Percentiles rank a stretch among this genome's conserved stretches.
Evolutionary conservation across 2,329 filamentous ascomycete genomes (phyloP).

Genomic region (Calonectria ilicicola): DNA sequence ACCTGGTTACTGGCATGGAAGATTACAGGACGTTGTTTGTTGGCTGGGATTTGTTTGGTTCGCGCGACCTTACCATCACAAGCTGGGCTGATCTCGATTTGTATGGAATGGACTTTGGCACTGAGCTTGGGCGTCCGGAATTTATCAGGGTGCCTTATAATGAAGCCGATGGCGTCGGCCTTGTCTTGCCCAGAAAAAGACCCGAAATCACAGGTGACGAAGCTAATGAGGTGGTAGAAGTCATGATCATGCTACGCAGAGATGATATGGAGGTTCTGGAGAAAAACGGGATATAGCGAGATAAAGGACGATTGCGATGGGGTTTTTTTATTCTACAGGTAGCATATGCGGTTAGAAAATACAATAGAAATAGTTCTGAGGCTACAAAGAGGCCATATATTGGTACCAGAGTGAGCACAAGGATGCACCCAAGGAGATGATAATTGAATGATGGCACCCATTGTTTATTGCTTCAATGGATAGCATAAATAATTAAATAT

Average conservation of each 20-base stretch:
- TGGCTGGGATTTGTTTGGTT: conserved; percentile 20
- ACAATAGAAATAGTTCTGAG: too few relatives aligned
- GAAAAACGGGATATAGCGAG: not conserved
- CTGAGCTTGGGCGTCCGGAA: conserved; percentile 3
- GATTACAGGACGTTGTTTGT: conserved; percentile 22
- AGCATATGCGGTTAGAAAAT: too few relatives aligned
- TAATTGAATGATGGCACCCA: too few relatives aligned
- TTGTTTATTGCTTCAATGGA: too few relatives aligned
- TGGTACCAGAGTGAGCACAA: too few relatives aligned
- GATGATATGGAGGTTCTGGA: conserved; percentile 20
- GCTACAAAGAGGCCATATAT: too few relatives aligned
- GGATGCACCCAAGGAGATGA: too few relatives aligned
- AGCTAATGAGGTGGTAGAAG: conserved; percentile 7
- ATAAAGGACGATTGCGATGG: too few relatives aligned
- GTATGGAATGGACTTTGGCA: conserved; percentile 13
- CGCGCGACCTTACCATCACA: conserved; percentile 18
- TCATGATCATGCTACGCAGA: conserved; percentile 22
- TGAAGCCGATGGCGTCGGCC: conserved; percentile 18
- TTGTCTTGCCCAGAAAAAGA: conserved; percentile 19
- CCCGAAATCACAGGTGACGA: not conserved
- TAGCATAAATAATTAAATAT: too few relatives aligned
- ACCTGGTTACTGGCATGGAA: not conserved
- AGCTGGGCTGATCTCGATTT: conserved; percentile 24
- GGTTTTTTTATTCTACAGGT: too few relatives aligned
- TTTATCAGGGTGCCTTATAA: conserved; percentile 12